Conservation (phyloP, 2,329 filamentous ascomycete species). For the Emergomyces orientalis region DNA sequence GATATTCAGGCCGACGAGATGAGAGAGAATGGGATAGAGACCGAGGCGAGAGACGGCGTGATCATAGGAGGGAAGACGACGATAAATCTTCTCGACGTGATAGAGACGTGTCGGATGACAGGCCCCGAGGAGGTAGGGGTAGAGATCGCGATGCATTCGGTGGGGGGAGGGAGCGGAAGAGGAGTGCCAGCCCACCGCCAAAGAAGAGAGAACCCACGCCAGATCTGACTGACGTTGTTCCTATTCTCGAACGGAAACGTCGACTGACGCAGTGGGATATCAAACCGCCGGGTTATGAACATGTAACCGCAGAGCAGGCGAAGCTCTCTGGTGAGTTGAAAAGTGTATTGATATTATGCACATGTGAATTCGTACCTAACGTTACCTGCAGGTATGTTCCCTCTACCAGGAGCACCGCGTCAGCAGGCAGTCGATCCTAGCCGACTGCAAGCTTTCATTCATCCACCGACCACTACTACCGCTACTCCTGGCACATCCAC, state of each 20-base stretch:
- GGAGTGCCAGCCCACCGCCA: slow-evolving; percentile 68
- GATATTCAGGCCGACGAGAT: slow-evolving; percentile 64
- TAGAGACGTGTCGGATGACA: slow-evolving; percentile 55
- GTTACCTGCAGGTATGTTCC: slow-evolving; percentile 70
- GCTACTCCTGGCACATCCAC: slow-evolving; percentile 45
- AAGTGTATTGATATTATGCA: slow-evolving; percentile 3
- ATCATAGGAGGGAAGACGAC: slow-evolving; percentile 57
- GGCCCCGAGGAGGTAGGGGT: slow-evolving; percentile 38
- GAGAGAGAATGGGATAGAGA: slow-evolving; percentile 74
- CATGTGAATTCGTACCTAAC: background rate
- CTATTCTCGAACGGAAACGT: slow-evolving; percentile 76
- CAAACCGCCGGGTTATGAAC: slow-evolving; percentile 95
- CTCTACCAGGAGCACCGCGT: slow-evolving; percentile 85
- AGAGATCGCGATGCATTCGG: slow-evolving; percentile 34
- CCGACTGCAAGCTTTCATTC: slow-evolving; percentile 92
- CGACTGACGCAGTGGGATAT: slow-evolving; percentile 99
- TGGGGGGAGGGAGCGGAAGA: slow-evolving; percentile 49
- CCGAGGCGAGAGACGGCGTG: slow-evolving; percentile 50
- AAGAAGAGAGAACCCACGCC: slow-evolving; percentile 95
- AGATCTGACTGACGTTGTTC: slow-evolving; percentile 77
- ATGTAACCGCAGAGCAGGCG: slow-evolving; percentile 94
- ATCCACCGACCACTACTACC: slow-evolving; percentile 53
- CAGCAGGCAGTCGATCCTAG: slow-evolving; percentile 93
- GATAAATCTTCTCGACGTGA: slow-evolving; percentile 49
- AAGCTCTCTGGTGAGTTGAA: slow-evolving; percentile 64